Conservation (phyloP, 306 rosid species). For the Lotus japonicus region DNA sequence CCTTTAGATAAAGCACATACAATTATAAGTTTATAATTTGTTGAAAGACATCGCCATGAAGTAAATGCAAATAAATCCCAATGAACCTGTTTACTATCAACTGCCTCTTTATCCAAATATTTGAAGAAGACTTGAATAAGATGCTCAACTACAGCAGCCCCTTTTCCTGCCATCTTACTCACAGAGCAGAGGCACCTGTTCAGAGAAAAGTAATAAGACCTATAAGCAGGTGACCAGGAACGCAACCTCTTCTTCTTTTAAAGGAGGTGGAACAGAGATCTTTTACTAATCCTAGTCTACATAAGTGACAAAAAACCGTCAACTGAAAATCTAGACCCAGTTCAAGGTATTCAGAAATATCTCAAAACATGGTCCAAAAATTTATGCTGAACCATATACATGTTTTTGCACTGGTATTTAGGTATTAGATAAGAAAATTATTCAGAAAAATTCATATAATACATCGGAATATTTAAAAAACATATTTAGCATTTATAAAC, state of each 20-base stretch:
- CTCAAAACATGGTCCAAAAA: background rate
- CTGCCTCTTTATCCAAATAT: slow-evolving; percentile 62
- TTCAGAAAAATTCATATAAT: background rate
- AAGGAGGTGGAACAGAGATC: background rate
- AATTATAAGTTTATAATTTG: background rate
- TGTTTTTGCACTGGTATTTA: background rate
- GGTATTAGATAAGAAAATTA: background rate
- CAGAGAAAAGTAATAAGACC: slow-evolving; percentile 16
- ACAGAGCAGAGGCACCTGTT: slow-evolving; percentile 88
- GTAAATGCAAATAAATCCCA: background rate
- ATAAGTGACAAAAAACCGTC: background rate
- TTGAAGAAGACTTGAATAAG: slow-evolving; percentile 82
- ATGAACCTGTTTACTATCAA: slow-evolving; percentile 80
- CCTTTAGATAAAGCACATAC: background rate
- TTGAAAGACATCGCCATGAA: background rate
- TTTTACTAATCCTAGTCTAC: slow-evolving; percentile 10
- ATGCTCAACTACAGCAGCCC: slow-evolving; percentile 64
- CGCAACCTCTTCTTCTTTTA: background rate
- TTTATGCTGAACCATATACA: background rate
- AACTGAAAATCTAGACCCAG: background rate
- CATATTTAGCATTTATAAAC: background rate
- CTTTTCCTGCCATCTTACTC: slow-evolving; percentile 80
- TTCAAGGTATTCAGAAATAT: slow-evolving; percentile 14
- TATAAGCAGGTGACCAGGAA: background rate
- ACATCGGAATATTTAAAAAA: background rate